A percentile compares a stretch with the other conserved stretches of the same genome.
phyloP scores from a whole-genome alignment of 768 basidiomycete genomes.

The Lactarius tabidus region DNA sequence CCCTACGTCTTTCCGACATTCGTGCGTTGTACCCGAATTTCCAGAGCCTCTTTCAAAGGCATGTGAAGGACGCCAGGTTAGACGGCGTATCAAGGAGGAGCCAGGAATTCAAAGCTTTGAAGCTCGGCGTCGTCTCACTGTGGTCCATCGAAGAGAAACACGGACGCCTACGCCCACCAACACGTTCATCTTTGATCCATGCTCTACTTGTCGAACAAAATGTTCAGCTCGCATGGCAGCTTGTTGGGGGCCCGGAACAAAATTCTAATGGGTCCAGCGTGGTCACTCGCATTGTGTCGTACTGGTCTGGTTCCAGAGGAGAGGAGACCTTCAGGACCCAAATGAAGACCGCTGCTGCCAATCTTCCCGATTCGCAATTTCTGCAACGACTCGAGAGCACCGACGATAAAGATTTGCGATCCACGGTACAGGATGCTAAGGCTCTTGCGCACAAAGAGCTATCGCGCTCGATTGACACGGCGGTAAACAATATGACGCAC shows the following conservation, averaged over 20 bases:
- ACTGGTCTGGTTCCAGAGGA: neutral
- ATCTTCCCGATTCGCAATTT: constrained; percentile 13
- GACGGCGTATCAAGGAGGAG: neutral
- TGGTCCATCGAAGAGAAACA: neutral
- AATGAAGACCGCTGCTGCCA: neutral
- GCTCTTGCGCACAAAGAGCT: constrained; percentile 1
- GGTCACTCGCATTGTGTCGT: neutral
- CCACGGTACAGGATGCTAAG: constrained; percentile 1
- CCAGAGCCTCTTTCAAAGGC: neutral
- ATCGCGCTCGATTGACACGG: constrained; percentile 3
- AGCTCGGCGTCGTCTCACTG: neutral
- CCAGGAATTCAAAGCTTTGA: neutral
- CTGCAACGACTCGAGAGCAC: constrained; percentile 5
- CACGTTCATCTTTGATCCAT: neutral
- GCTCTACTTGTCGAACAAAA: neutral
- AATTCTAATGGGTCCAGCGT: neutral
- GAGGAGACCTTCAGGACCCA: neutral
- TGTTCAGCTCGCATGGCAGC: neutral
- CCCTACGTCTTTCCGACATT: neutral
- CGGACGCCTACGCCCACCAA: neutral
- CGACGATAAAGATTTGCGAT: neutral
- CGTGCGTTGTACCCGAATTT: neutral
- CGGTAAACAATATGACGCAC: neutral
- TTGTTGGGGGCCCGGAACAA: neutral
- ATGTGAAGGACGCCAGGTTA: neutral